Percentiles rank a stretch among this genome's conserved stretches.
Conservation (phyloP, 306 rosid species). For the Elaeagnus macrophylla region DNA sequence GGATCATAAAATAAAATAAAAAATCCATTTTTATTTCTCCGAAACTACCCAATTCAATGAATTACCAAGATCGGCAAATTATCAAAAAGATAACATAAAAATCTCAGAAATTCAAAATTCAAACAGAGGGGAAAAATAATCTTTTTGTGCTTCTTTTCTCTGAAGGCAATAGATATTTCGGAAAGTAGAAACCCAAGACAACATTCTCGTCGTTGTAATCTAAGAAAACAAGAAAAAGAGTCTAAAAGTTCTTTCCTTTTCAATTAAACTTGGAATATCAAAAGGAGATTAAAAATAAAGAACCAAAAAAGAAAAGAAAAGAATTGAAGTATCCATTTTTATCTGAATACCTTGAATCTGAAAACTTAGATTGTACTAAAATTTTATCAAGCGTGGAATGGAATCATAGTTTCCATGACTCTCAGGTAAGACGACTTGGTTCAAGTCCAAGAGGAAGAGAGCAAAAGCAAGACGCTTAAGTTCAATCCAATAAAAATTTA, state of each 20-base stretch:
- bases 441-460: too few relatives aligned
- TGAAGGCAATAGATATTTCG: not conserved
- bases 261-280: constrained; percentile 20
- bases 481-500: too few relatives aligned
- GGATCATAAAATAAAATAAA: constrained; percentile 13
- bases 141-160: constrained; percentile 12
- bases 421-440: too few relatives aligned
- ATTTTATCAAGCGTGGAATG: too few relatives aligned
- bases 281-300: constrained; percentile 20
- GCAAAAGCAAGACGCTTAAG: too few relatives aligned
- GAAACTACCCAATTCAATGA: constrained; percentile 1
- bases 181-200: constrained; percentile 8
- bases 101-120: not conserved
- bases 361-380: too few relatives aligned
- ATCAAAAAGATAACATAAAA: not conserved
- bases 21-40: constrained; percentile 4
- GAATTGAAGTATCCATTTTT: not conserved
- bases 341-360: too few relatives aligned
- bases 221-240: constrained; percentile 8
- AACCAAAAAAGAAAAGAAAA: not conserved
- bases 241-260: constrained; percentile 20
- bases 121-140: not conserved
- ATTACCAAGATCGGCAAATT: constrained; percentile 3
- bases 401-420: too few relatives aligned
- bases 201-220: constrained; percentile 1